These are phyloP conservation scores for Kuraishia molischiana DNA, from an alignment of 805 yeast species.

Conservation along the genomic window DNA sequence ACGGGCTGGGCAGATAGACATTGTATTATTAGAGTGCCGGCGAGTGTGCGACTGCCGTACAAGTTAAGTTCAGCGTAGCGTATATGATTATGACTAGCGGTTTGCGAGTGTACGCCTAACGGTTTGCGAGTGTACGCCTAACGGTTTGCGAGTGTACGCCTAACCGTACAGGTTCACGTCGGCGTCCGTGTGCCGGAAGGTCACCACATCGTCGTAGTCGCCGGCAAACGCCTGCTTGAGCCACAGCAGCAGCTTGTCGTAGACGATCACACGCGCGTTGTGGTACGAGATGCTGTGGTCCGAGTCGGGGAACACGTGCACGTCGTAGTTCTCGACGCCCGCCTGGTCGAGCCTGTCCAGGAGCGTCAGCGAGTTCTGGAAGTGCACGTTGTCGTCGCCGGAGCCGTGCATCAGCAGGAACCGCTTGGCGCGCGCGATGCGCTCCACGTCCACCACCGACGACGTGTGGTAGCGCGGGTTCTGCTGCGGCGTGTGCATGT, in stretches of 20 bases:
- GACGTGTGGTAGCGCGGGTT: slow-evolving; percentile 49
- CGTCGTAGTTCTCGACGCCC: slow-evolving; percentile 76
- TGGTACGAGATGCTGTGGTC: slow-evolving; percentile 69
- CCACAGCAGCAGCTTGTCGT: slow-evolving; percentile 62
- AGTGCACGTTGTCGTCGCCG: slow-evolving; percentile 95
- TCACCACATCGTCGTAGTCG: slow-evolving; percentile 19
- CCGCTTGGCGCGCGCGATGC: slow-evolving; percentile 48
- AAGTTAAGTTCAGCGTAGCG: no score
- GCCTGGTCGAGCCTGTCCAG: slow-evolving; percentile 64
- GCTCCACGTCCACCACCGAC: slow-evolving; percentile 45
- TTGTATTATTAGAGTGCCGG: no score
- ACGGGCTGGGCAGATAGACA: slow-evolving; percentile 26
- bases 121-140: no score
- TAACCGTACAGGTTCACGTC: not conserved
- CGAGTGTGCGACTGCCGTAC: no score
- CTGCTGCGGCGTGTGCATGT: slow-evolving; percentile 75
- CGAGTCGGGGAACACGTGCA: slow-evolving; percentile 73
- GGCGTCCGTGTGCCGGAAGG: not conserved
- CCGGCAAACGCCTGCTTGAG: slow-evolving; percentile 49
- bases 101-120: not conserved
- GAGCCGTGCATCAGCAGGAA: slow-evolving; percentile 92
- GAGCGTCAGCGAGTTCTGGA: slow-evolving; percentile 77
- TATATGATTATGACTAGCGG: no score
- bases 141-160: no score
- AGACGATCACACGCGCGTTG: slow-evolving; percentile 62